phyloP scores from a whole-genome alignment of 345 rosid species.

The Balakata baccata region DNA sequence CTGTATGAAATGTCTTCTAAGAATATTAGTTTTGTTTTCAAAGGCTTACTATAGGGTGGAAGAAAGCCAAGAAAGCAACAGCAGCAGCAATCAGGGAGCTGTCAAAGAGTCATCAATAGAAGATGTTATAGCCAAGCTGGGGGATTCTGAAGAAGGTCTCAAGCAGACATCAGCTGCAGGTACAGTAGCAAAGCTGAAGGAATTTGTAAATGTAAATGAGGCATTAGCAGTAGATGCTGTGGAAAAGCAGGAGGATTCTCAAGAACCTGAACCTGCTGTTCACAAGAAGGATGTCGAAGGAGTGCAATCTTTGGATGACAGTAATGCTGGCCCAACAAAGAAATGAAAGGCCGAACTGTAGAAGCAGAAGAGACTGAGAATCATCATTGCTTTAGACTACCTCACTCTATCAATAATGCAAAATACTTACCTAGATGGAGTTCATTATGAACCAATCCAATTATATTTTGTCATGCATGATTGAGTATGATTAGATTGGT shows the following conservation, averaged over 20 bases:
- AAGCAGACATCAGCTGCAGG: neutral
- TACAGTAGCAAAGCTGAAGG: neutral
- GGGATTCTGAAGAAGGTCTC: neutral
- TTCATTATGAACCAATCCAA: too few species aligned
- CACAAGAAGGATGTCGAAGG: neutral
- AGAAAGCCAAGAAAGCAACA: slow-evolving; percentile 33
- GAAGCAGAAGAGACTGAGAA: slow-evolving; percentile 7
- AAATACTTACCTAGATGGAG: too few species aligned
- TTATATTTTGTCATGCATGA: too few species aligned
- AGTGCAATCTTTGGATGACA: neutral
- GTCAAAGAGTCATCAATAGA: neutral
- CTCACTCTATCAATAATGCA: too few species aligned
- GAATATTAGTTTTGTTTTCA: neutral
- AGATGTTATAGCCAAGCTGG: neutral
- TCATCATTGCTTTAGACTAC: neutral
- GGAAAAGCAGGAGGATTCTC: slow-evolving; percentile 15
- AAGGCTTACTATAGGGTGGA: slow-evolving; percentile 61
- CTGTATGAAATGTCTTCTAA: neutral
- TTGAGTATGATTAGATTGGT: too few species aligned
- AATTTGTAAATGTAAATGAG: slow-evolving; percentile 11
- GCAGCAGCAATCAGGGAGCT: neutral
- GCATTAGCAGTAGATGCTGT: slow-evolving; percentile 14
- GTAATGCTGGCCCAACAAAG: neutral
- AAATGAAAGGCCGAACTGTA: neutral
- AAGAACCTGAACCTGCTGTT: slow-evolving; percentile 10